A percentile compares a stretch with the other conserved stretches of the same genome.
Conservation (phyloP, 1,139 yeast species). For the Magnusiomyces tetraspermus region DNA sequence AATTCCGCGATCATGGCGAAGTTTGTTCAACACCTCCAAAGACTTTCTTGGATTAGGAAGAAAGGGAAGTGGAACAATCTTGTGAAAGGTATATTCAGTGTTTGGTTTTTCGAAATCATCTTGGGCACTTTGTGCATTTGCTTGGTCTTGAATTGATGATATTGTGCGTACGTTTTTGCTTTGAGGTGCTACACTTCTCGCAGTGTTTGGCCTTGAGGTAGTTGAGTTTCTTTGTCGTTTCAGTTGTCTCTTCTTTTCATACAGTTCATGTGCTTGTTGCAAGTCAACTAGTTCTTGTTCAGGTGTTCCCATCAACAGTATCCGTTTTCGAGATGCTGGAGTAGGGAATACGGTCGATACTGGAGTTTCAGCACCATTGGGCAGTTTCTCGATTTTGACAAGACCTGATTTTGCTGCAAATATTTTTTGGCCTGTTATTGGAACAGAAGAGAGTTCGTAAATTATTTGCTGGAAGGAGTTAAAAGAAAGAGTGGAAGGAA, state of each 20-base stretch:
- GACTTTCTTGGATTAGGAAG: slow-evolving; percentile 30
- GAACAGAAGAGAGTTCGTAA: slow-evolving; percentile 24
- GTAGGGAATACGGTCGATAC: slow-evolving; percentile 18
- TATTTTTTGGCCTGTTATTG: slow-evolving; percentile 26
- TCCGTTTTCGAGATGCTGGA: slow-evolving; percentile 19
- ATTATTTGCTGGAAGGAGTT: slow-evolving; percentile 22
- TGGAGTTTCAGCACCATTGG: slow-evolving; percentile 15
- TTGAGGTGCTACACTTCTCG: neutral
- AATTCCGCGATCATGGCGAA: slow-evolving; percentile 32
- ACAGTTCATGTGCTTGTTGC: slow-evolving; percentile 21
- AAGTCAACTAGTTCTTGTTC: slow-evolving; percentile 20
- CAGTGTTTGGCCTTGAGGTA: slow-evolving; percentile 4
- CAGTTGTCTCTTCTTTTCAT: neutral
- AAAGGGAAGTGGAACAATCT: slow-evolving; percentile 29
- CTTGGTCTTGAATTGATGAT: neutral
- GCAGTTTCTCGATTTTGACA: slow-evolving; percentile 18
- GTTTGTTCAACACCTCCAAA: slow-evolving; percentile 25
- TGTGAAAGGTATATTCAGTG: slow-evolving; percentile 29
- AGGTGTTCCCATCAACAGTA: slow-evolving; percentile 28
- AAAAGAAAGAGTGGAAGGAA: slow-evolving; percentile 15
- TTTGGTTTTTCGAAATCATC: slow-evolving; percentile 5
- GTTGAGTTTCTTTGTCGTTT: slow-evolving; percentile 5
- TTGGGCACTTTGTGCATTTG: slow-evolving; percentile 2
- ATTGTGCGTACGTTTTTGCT: neutral
- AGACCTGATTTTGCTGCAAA: slow-evolving; percentile 26